These are phyloP conservation scores for Polyporus tsugae DNA, from an alignment of 1,284 basidiomycete species.

Conservation along the genomic window DNA sequence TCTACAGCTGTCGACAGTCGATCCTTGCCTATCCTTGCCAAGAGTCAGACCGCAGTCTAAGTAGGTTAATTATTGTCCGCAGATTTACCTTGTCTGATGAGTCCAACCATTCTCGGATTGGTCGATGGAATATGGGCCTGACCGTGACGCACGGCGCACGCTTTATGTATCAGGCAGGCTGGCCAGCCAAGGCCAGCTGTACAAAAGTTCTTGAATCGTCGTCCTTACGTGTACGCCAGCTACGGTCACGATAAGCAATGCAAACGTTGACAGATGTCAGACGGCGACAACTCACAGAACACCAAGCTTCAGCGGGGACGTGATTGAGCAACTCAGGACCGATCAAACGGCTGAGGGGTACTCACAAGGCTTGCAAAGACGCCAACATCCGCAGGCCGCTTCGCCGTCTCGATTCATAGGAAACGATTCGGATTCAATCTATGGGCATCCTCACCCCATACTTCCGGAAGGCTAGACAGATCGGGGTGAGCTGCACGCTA, in stretches of 20 bases:
- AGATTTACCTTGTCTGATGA: neutral
- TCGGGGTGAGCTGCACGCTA: neutral
- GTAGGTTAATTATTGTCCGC: neutral
- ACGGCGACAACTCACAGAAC: slow-evolving; percentile 19
- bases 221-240: slow-evolving; percentile 26
- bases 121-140: neutral
- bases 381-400: slow-evolving; percentile 49
- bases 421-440: slow-evolving; percentile 63
- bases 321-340: neutral
- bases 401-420: slow-evolving; percentile 40
- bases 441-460: slow-evolving; percentile 61
- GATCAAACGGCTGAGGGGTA: neutral
- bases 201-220: neutral
- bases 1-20: too few species aligned
- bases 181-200: neutral
- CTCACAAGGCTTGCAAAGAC: slow-evolving; percentile 63
- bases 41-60: neutral
- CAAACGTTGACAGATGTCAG: neutral
- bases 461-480: slow-evolving; percentile 36
- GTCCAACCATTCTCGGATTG: neutral
- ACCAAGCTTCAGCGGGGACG: slow-evolving; percentile 12
- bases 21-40: neutral
- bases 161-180: neutral
- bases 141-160: neutral
- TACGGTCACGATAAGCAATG: neutral